Conservation (phyloP, 257 asterid genomes). For the Solanum rostratum region DNA sequence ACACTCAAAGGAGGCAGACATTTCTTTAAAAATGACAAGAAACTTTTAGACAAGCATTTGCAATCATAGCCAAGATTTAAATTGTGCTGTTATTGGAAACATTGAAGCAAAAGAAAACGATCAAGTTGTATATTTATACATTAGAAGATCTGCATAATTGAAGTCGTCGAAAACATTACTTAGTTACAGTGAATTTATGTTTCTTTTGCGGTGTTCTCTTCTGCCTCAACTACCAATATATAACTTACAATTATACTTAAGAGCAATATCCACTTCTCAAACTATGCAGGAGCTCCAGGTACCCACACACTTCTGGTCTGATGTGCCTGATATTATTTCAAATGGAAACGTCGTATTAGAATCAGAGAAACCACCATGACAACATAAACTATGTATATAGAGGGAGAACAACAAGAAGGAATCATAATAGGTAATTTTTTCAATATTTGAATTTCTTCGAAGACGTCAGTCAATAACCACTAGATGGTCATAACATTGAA, state of each 20-base stretch:
- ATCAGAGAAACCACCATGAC: background rate
- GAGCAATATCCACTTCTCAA: constrained; percentile 72
- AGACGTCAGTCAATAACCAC: background rate
- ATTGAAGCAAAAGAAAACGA: no score
- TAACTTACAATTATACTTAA: constrained; percentile 2
- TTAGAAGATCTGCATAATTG: no score
- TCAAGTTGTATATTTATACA: no score
- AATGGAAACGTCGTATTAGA: background rate
- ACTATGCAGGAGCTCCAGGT: constrained; percentile 58
- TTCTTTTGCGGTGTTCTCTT: background rate
- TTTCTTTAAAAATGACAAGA: no score
- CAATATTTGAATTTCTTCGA: background rate
- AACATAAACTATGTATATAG: background rate
- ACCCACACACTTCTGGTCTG: constrained; percentile 67
- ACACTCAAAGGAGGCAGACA: background rate
- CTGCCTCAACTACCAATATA: background rate
- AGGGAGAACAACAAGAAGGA: background rate
- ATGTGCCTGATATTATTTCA: constrained; percentile 40
- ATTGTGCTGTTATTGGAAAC: no score
- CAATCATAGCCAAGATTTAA: background rate
- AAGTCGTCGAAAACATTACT: no score
- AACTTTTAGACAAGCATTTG: background rate
- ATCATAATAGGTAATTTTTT: background rate
- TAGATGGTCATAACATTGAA: background rate
- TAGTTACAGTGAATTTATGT: no score